Evolutionary conservation across 2,329 filamentous ascomycete species (phyloP).

Genomic region (Sclerotiophoma versabilis): DNA sequence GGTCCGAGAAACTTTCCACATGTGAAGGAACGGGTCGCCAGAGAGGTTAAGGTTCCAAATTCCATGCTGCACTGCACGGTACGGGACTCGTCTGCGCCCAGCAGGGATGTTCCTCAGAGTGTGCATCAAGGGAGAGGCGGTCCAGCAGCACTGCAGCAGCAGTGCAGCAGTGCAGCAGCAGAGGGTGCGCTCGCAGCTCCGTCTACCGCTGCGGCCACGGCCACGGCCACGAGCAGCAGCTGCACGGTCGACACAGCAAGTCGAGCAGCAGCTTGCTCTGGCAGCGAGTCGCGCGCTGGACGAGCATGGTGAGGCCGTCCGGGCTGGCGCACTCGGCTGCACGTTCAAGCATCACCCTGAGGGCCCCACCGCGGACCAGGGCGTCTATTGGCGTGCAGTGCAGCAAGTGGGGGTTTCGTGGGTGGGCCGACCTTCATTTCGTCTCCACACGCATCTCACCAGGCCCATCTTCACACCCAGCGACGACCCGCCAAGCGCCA

Average conservation of each 20-base stretch:
- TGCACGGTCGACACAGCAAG: too few species aligned
- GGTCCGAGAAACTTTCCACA: conserved; percentile 17
- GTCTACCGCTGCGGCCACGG: neutral
- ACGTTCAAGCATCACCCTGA: conserved; percentile 23
- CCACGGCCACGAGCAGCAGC: too few species aligned
- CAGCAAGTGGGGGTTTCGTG: conserved; percentile 29
- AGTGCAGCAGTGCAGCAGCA: too few species aligned
- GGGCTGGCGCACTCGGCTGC: conserved; percentile 21
- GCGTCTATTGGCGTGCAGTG: conserved; percentile 20
- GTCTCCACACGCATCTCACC: conserved; percentile 22
- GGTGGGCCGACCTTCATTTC: conserved; percentile 24
- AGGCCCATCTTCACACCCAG: conserved; percentile 12
- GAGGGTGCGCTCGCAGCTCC: neutral
- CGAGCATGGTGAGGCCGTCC: conserved; percentile 17
- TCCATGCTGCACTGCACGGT: conserved; percentile 11
- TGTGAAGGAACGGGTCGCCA: conserved; percentile 8
- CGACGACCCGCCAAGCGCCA: conserved; percentile 31
- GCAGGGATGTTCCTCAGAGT: conserved; percentile 5
- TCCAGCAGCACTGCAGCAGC: conserved; percentile 12
- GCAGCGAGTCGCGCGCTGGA: conserved; percentile 12
- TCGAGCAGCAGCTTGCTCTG: neutral
- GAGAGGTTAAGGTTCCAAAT: conserved; percentile 11
- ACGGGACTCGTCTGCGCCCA: conserved; percentile 10
- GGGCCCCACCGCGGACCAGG: conserved; percentile 9
- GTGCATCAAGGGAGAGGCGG: conserved; percentile 10